These are phyloP conservation scores for Venturia carpophila DNA, from an alignment of 2,329 filamentous ascomycete species.

Conservation along the genomic window DNA sequence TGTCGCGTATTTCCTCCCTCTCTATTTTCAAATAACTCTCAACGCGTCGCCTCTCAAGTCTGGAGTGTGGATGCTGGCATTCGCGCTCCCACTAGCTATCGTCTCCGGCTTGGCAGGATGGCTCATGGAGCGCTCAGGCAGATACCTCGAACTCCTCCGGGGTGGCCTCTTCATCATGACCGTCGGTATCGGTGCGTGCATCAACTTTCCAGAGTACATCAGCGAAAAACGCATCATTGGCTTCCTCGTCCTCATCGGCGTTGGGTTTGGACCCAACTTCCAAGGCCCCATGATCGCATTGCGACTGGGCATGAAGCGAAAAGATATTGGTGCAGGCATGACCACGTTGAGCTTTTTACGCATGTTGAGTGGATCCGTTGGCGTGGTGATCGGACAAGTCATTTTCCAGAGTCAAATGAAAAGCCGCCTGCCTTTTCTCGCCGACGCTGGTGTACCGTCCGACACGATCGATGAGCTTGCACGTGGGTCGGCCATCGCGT, in stretches of 20 bases:
- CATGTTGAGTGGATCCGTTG: constrained; percentile 56
- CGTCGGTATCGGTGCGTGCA: constrained; percentile 57
- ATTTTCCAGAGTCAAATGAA: constrained; percentile 64
- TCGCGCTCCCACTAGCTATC: constrained; percentile 22
- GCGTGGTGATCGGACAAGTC: constrained; percentile 62
- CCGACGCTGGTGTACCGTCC: constrained; percentile 40
- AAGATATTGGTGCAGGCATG: constrained; percentile 54
- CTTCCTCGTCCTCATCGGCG: constrained; percentile 55
- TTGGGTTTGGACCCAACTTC: constrained; percentile 58
- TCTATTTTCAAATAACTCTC: constrained; percentile 25
- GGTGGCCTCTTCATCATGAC: constrained; percentile 51
- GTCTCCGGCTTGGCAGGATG: constrained; percentile 38
- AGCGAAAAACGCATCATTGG: constrained; percentile 33
- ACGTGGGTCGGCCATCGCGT: constrained; percentile 29
- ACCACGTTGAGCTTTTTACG: constrained; percentile 55
- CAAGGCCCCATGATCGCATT: constrained; percentile 56
- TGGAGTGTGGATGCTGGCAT: constrained; percentile 21
- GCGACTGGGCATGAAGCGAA: constrained; percentile 49
- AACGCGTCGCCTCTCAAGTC: constrained; percentile 20
- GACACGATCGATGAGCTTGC: constrained; percentile 35
- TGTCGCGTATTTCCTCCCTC: constrained; percentile 62
- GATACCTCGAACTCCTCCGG: constrained; percentile 55
- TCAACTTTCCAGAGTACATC: constrained; percentile 43
- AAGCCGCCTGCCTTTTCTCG: constrained; percentile 43
- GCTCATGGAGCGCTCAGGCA: constrained; percentile 55